Evolutionary conservation across 139 green algal species (phyloP).

Genomic region (Tetratostichococcus sp.): DNA sequence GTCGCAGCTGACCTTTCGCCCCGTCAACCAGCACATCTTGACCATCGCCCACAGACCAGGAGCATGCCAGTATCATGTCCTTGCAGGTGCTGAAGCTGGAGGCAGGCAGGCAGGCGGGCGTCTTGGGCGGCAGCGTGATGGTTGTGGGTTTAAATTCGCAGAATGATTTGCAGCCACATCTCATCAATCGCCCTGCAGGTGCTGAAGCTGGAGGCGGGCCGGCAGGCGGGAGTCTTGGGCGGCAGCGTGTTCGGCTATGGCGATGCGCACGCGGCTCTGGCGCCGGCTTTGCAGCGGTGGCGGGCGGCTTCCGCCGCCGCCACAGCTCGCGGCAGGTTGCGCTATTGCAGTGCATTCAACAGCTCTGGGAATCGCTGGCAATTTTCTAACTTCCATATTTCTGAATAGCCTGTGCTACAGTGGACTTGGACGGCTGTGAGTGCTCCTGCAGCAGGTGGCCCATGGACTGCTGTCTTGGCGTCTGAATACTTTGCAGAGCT

Average conservation of each 20-base stretch:
- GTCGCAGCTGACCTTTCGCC: conserved; percentile 52
- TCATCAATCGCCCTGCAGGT: no score
- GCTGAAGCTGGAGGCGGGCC: conserved; percentile 54
- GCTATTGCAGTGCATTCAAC: neutral
- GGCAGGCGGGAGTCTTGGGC: conserved; percentile 42
- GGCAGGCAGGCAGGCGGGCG: conserved; percentile 21
- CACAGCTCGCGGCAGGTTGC: neutral
- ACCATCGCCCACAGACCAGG: no score
- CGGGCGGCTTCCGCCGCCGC: conserved; percentile 15
- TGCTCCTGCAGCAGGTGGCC: no score
- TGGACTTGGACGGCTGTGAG: no score
- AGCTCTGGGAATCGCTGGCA: no score
- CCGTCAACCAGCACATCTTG: conserved; percentile 74
- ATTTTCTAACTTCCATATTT: no score
- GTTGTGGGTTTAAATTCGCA: no score
- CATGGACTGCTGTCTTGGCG: no score
- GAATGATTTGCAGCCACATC: no score
- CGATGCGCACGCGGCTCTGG: conserved; percentile 51
- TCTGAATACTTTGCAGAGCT: no score
- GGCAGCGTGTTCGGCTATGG: conserved; percentile 75
- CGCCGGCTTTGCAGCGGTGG: conserved; percentile 52
- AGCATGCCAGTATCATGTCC: no score
- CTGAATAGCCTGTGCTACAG: no score
- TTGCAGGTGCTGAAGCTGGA: conserved; percentile 39
- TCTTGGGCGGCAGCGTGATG: conserved; percentile 62